phyloP scores from a whole-genome alignment of 345 rosid species.

The Mercurialis annua region DNA sequence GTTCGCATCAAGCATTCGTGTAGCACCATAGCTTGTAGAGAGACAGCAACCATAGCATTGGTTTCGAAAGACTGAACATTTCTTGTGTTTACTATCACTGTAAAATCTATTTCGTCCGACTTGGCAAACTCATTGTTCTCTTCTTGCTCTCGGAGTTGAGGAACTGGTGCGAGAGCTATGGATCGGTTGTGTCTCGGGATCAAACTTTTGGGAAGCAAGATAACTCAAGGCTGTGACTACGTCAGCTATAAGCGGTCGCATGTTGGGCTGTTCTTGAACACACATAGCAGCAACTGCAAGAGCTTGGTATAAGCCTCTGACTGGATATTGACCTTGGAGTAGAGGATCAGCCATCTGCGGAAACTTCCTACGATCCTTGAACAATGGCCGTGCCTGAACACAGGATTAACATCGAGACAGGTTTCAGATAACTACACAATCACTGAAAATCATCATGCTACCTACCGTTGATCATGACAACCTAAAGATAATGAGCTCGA shows the following conservation, averaged over 20 bases:
- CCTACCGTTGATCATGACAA: not conserved
- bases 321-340: conserved; percentile 77
- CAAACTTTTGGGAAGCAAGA: conserved; percentile 73
- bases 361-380: conserved; percentile 73
- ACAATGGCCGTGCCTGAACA: conserved; percentile 76
- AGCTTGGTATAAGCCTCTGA: conserved; percentile 85
- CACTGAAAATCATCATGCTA: not conserved
- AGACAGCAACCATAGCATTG: not conserved
- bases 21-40: not conserved
- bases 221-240: conserved; percentile 83
- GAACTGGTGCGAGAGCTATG: conserved; percentile 38
- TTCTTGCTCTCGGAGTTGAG: conserved; percentile 46
- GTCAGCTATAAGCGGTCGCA: conserved; percentile 80
- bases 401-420: not conserved
- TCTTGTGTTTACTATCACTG: not conserved
- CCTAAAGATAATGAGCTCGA: not conserved
- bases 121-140: conserved; percentile 30
- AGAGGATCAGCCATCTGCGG: conserved; percentile 81
- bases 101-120: not conserved
- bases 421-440: not conserved
- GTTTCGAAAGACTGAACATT: conserved; percentile 8
- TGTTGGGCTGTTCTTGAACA: conserved; percentile 79
- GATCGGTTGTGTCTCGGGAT: conserved; percentile 43
- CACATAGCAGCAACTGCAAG: conserved; percentile 95
- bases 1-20: not conserved